These are phyloP conservation scores for Diaporthe ilicicola DNA, from an alignment of 2,329 filamentous ascomycete species.

Conservation along the genomic window DNA sequence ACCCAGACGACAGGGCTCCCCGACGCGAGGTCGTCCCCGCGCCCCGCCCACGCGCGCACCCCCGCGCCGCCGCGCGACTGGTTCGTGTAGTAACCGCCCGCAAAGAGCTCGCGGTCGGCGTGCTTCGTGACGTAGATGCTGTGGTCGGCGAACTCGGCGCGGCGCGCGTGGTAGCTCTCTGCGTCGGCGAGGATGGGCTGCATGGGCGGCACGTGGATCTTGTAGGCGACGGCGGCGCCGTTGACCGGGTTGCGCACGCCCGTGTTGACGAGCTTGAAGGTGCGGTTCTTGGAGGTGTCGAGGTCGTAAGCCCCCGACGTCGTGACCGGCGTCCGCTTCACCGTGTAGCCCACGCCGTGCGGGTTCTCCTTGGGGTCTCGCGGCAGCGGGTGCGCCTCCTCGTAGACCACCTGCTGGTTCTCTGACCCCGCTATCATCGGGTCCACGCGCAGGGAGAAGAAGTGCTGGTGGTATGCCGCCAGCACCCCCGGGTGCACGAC, in stretches of 20 bases:
- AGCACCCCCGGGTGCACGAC: constrained; percentile 69
- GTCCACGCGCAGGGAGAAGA: constrained; percentile 74
- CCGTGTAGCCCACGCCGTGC: constrained; percentile 59
- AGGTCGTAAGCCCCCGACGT: constrained; percentile 57
- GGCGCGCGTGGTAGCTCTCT: constrained; percentile 44
- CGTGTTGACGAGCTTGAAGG: constrained; percentile 67
- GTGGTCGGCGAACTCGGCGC: constrained; percentile 48
- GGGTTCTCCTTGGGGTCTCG: constrained; percentile 52
- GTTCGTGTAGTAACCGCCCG: constrained; percentile 49
- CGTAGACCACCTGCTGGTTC: constrained; percentile 64
- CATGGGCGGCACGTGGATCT: constrained; percentile 63
- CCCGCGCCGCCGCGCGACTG: constrained; percentile 49
- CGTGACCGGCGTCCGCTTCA: constrained; percentile 55
- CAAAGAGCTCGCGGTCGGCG: constrained; percentile 47
- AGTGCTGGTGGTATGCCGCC: constrained; percentile 78
- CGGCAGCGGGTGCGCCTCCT: constrained; percentile 64
- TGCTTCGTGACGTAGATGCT: constrained; percentile 48
- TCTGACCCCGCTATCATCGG: constrained; percentile 66
- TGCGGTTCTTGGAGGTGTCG: constrained; percentile 55
- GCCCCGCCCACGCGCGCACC: constrained; percentile 43
- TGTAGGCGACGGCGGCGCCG: constrained; percentile 62
- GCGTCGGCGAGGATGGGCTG: constrained; percentile 63
- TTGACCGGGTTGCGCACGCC: constrained; percentile 61
- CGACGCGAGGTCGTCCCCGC: constrained; percentile 51
- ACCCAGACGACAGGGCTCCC: constrained; percentile 62